These are phyloP conservation scores for Colletotrichum melonis DNA, from an alignment of 2,329 filamentous ascomycete species.

Conservation along the genomic window DNA sequence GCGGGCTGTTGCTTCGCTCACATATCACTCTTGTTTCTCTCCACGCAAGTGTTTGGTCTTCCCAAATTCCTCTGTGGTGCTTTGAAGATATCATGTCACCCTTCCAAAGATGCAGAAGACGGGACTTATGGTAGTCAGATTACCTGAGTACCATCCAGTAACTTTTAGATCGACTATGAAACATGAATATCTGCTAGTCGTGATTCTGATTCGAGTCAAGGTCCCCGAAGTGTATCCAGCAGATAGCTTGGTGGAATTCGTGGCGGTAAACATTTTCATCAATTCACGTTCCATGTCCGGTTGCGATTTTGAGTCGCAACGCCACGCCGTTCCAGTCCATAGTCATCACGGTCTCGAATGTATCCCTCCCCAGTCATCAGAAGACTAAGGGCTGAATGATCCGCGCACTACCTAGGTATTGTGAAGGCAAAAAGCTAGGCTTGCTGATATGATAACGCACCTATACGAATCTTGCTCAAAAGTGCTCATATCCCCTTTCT, in stretches of 20 bases:
- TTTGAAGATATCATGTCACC: rapidly evolving
- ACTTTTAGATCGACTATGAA: background rate
- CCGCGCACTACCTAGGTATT: background rate
- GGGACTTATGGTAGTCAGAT: background rate
- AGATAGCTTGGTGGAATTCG: no score
- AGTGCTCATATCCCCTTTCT: background rate
- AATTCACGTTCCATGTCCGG: background rate
- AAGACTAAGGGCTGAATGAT: background rate
- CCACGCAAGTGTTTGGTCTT: background rate
- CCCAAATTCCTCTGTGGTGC: background rate
- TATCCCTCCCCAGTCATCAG: background rate
- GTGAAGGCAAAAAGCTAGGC: background rate
- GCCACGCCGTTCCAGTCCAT: conserved; percentile 7
- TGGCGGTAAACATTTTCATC: background rate
- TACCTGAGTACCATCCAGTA: background rate
- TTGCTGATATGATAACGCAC: background rate
- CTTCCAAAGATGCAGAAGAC: background rate
- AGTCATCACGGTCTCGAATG: background rate
- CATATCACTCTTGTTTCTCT: background rate
- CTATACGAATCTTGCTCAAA: background rate
- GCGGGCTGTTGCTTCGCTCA: no score
- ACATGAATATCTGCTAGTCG: background rate
- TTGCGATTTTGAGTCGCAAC: background rate
- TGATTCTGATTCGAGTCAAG: background rate
- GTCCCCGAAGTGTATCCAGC: background rate